These are phyloP conservation scores for Aspergillus hancockii DNA, from an alignment of 495 filamentous ascomycete genomes.

Conservation along the genomic window DNA sequence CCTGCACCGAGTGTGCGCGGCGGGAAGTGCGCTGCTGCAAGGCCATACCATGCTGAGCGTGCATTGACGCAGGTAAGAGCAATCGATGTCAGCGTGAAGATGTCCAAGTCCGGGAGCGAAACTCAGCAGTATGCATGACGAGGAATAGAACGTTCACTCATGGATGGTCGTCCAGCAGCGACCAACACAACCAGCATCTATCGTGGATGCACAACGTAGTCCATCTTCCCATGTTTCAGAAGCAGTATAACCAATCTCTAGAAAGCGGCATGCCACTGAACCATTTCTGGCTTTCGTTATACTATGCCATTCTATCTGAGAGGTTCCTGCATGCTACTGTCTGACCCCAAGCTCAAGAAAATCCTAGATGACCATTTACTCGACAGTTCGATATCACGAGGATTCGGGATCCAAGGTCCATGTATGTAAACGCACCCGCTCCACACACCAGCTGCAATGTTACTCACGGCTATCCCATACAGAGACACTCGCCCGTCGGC, in stretches of 20 bases:
- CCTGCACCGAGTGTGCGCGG: constrained; percentile 15
- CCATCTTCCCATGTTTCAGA: constrained; percentile 17
- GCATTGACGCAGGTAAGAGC: constrained; percentile 11
- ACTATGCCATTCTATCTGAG: not conserved
- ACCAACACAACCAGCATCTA: constrained; percentile 10
- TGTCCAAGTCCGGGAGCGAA: not conserved
- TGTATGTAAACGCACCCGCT: not conserved
- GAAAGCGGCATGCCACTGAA: not conserved
- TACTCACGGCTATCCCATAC: not conserved
- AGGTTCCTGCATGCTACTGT: not conserved
- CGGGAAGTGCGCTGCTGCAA: constrained; percentile 17
- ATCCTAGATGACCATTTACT: not conserved
- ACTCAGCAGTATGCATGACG: constrained; percentile 4
- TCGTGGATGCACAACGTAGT: constrained; percentile 23
- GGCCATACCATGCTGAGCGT: constrained; percentile 13
- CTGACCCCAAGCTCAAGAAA: not conserved
- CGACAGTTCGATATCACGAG: not conserved
- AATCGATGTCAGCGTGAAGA: constrained; percentile 7
- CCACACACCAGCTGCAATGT: too few species aligned
- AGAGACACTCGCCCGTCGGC: not conserved
- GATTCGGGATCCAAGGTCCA: not conserved
- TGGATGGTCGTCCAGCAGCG: constrained; percentile 2
- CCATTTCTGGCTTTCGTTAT: not conserved
- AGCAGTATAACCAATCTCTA: constrained; percentile 4
- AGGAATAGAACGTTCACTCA: too few species aligned